Percentiles rank a stretch among this genome's conserved stretches.
Conservation (phyloP, 23 red algal genomes). For the Porphyridium purpureum region DNA sequence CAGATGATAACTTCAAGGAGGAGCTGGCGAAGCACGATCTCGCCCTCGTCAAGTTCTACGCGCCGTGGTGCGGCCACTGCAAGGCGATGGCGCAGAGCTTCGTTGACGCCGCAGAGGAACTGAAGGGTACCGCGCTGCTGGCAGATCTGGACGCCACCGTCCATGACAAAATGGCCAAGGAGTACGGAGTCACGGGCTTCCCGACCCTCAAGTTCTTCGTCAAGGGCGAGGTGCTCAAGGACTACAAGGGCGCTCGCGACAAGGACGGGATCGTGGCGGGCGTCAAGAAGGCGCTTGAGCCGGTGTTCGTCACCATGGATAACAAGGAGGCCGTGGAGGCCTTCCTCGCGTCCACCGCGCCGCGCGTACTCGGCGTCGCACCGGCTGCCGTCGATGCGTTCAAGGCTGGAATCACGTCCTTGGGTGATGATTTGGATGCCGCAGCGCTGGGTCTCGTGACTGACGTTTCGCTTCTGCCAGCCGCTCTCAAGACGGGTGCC, state of each 20-base stretch:
- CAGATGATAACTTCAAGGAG: slow-evolving; percentile 32
- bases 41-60: slow-evolving; percentile 71
- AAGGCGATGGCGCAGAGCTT: slow-evolving; percentile 77
- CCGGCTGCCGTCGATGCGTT: too few species aligned
- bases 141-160: slow-evolving; percentile 84
- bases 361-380: too few species aligned
- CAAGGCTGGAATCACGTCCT: slow-evolving; percentile 27
- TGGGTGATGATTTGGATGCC: too few species aligned
- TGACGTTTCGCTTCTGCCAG: too few species aligned
- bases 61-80: slow-evolving; percentile 99
- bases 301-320: slow-evolving; percentile 7
- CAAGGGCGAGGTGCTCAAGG: slow-evolving; percentile 60
- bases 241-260: slow-evolving; percentile 83
- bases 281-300: slow-evolving; percentile 31
- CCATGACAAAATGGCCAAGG: slow-evolving; percentile 64
- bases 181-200: slow-evolving; percentile 74
- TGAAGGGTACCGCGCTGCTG: slow-evolving; percentile 67
- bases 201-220: slow-evolving; percentile 95
- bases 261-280: slow-evolving; percentile 54
- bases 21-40: slow-evolving; percentile 42
- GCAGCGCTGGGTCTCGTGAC: too few species aligned
- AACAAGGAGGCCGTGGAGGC: slow-evolving; percentile 20
- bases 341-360: too few species aligned
- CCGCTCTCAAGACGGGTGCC: too few species aligned
- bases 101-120: slow-evolving; percentile 51